Conservation (phyloP, 179 eudicot species). For the Amaranthus tricolor region DNA sequence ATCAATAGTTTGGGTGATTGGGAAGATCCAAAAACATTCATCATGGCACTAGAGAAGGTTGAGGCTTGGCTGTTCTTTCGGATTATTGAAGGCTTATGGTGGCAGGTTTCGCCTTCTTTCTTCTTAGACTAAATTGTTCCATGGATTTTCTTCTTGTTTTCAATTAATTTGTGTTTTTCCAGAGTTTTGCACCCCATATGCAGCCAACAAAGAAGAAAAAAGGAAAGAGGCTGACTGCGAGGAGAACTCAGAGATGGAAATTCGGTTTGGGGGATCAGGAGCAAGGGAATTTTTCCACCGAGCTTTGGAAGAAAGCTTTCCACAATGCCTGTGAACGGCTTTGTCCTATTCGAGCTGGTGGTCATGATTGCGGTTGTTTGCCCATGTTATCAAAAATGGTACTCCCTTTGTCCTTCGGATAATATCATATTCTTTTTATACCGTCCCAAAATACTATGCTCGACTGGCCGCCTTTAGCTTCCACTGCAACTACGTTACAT, state of each 20-base stretch:
- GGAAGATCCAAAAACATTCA: constrained; percentile 65
- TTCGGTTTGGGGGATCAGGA: constrained; percentile 67
- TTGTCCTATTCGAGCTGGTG: constrained; percentile 84
- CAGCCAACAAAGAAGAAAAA: constrained; percentile 58
- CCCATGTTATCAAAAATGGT: constrained; percentile 73
- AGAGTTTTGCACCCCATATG: constrained; percentile 92
- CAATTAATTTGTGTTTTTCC: constrained; percentile 9
- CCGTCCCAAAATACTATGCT: no score
- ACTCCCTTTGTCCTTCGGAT: constrained; percentile 9
- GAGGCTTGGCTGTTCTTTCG: constrained; percentile 90
- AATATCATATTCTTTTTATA: no score
- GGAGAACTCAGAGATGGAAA: constrained; percentile 48
- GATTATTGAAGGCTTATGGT: constrained; percentile 84
- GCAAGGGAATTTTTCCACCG: constrained; percentile 67
- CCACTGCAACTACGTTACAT: no score
- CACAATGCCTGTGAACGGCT: constrained; percentile 83
- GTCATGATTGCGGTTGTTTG: constrained; percentile 92
- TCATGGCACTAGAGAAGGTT: constrained; percentile 66
- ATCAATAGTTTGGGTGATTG: constrained; percentile 55
- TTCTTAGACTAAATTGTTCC: neutral
- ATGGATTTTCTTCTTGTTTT: neutral
- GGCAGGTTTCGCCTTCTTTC: constrained; percentile 65
- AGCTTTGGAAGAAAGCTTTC: constrained; percentile 90
- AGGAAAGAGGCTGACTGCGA: constrained; percentile 42
- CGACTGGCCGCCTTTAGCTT: no score